Evolutionary conservation across 805 yeast species (phyloP), one percentile per base, ranked within the genome.

Genomic region (Suhomyces tanzawaensis): DNA sequence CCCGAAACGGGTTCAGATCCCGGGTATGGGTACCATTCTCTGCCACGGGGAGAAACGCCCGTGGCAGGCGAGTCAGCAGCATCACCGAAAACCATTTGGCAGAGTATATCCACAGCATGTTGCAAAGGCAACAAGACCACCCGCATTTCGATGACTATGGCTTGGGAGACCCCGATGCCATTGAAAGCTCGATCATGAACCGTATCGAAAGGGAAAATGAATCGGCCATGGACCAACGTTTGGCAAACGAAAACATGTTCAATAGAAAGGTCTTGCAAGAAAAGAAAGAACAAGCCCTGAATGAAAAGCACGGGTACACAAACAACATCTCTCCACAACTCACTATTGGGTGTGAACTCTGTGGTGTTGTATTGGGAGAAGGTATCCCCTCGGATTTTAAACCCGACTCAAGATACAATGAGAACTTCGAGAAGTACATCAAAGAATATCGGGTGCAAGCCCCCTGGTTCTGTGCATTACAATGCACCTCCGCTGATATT

Each of bases 351-450:
- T 69, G 96, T 62, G 75, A 75, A 22, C 59, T 83, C 19, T 88
- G 96, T 63, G 90, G 88, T 1, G 73, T 77, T 0, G 72, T 66
- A 3, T 61, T 88, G n/a, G 93, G 93, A 3, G 76, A 70, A 33
- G 95, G 95, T 0, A 75, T 84, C 4, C 85, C 88, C 0, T 64
- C 53, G 1, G 76, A 69, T 13, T 77, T 73, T 45, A 51, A 52
- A 32, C 66, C 76, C 38, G 54, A 64, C 44, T 30, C 52, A 1
- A 40, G 49, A 25, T 66, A 58, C 42, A 51, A 64, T 56, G 47
- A 55, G 23, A 44, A 55, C 21, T 45, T 60, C 4, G 56, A 46
- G 29, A 34, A 52, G 27, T 58, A 57, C 39, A 53, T 55, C 21
- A 36, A 51, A 18, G 48, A 52, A 37, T 55, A 47, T 34, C 51